Percentiles rank a stretch among this genome's conserved stretches.
phyloP scores from a whole-genome alignment of 2,329 filamentous ascomycete genomes.

The Blastomyces gilchristii region DNA sequence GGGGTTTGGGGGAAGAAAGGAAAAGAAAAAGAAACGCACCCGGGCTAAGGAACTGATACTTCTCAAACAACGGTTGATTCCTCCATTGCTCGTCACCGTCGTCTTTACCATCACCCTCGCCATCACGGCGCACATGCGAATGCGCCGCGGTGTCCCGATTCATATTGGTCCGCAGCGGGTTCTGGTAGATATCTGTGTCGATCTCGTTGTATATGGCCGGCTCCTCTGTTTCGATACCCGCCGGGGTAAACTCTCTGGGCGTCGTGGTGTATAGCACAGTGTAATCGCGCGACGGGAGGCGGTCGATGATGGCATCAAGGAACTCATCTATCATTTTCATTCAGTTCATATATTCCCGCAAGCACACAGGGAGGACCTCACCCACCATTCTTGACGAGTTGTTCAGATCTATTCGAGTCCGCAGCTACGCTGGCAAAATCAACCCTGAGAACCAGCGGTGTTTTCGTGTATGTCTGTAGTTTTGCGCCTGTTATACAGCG shows the following conservation, averaged over 20 bases:
- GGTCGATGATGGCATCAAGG: slow-evolving; percentile 38
- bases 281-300: slow-evolving; percentile 45
- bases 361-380: slow-evolving; percentile 3
- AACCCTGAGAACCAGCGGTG: slow-evolving; percentile 37
- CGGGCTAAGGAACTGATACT: slow-evolving; percentile 88
- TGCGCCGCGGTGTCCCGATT: slow-evolving; percentile 51
- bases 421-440: slow-evolving; percentile 36
- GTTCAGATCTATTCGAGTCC: slow-evolving; percentile 27
- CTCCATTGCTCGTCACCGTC: slow-evolving; percentile 27
- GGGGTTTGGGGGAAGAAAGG: too few relatives aligned
- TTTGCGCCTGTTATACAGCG: background rate
- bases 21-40: slow-evolving; percentile 43
- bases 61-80: slow-evolving; percentile 56
- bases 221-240: slow-evolving; percentile 19
- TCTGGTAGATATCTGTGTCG: slow-evolving; percentile 47
- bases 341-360: background rate
- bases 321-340: slow-evolving; percentile 33
- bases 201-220: slow-evolving; percentile 49
- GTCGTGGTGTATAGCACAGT: slow-evolving; percentile 68
- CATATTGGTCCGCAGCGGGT: slow-evolving; percentile 58
- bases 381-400: slow-evolving; percentile 37
- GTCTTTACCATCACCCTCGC: slow-evolving; percentile 27
- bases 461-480: slow-evolving; percentile 12
- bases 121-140: slow-evolving; percentile 23
- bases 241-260: slow-evolving; percentile 32